phyloP scores from a whole-genome alignment of 192 early-diverging fungal species.

The Linderina pennispora region DNA sequence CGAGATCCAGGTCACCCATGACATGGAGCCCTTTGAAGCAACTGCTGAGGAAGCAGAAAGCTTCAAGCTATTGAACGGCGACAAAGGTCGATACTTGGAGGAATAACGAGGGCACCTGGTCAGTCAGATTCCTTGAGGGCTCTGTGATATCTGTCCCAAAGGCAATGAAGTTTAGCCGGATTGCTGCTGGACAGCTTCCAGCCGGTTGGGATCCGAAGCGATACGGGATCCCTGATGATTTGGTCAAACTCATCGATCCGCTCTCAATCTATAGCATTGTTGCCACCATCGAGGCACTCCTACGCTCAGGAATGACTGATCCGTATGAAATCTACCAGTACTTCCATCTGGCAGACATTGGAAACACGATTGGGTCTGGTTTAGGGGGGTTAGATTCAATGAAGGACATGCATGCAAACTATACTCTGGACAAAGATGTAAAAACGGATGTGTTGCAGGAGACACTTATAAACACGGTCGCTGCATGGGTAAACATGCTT shows the following conservation, averaged over 20 bases:
- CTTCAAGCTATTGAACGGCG: conserved; percentile 80
- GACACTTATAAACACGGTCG: conserved; percentile 91
- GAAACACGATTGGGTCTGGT: conserved; percentile 84
- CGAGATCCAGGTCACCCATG: conserved; percentile 82
- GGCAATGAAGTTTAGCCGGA: conserved; percentile 83
- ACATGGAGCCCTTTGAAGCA: conserved; percentile 83
- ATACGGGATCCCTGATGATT: conserved; percentile 87
- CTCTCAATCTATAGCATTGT: conserved; percentile 85
- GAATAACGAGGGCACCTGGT: conserved; percentile 52
- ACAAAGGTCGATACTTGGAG: conserved; percentile 55
- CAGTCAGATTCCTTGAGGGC: conserved; percentile 77
- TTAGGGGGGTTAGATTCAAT: conserved; percentile 76
- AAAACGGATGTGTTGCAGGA: conserved; percentile 93
- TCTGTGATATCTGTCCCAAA: conserved; percentile 87
- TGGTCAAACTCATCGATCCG: conserved; percentile 84
- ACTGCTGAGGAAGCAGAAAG: conserved; percentile 81
- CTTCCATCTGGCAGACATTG: conserved; percentile 87
- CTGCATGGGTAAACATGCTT: conserved; percentile 95
- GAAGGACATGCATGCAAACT: conserved; percentile 71
- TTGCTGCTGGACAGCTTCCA: conserved; percentile 86
- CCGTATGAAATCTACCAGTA: conserved; percentile 98
- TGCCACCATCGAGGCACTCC: conserved; percentile 85
- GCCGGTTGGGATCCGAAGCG: conserved; percentile 89
- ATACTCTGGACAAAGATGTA: conserved; percentile 74
- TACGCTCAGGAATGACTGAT: conserved; percentile 87